Evolutionary conservation across 2,329 filamentous ascomycete species (phyloP), one percentile per base, ranked within the genome.

Genomic region (Monilinia fructigena): DNA sequence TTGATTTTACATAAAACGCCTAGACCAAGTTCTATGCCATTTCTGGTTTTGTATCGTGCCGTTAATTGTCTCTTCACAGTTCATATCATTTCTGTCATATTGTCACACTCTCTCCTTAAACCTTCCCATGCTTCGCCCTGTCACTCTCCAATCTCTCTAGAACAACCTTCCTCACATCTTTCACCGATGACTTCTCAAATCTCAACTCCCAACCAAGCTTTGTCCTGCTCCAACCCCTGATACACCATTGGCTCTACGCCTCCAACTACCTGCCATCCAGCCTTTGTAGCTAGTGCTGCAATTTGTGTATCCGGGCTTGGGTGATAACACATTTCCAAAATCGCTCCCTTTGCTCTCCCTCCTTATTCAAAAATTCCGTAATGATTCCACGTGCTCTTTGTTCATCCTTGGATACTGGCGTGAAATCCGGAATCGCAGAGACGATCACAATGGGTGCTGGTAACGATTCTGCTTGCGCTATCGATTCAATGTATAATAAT

Each of bases 401-500:
- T 80, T 95, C 91, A 38, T 82, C 83, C 1, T 80, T 77, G 0
- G 86, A 89, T 72, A 81, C 81, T 0, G 91, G 91, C n/a, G 87
- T 82, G 71, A 91, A 88, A 77, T 95, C 89, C 0, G 91, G 91
- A 18, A 95, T 86, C 68, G 90, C 92, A 0, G 88, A 85, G 3
- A 93, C 87, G 3, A 92, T 85, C 0, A 89, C 87, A 0, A 85
- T 88, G 0, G 89, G 87, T 0, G 80, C 80, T 60, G 85, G 82
- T 0, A 92, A 78, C 0, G 68, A 68, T 54, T 80, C 74, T 0
- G 89, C 91, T 74, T 92, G 82, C n/a, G 81, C 79, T 0, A 85
- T 81, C 1, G 83, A 85, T 2, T 81, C 78, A 4, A 93, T 84
- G 70, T 90, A 86, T 0, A 87, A 70, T 1, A 93, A 77, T 26